phyloP scores from a whole-genome alignment of 2,329 filamentous ascomycete genomes.

The Diplodia intermedia region DNA sequence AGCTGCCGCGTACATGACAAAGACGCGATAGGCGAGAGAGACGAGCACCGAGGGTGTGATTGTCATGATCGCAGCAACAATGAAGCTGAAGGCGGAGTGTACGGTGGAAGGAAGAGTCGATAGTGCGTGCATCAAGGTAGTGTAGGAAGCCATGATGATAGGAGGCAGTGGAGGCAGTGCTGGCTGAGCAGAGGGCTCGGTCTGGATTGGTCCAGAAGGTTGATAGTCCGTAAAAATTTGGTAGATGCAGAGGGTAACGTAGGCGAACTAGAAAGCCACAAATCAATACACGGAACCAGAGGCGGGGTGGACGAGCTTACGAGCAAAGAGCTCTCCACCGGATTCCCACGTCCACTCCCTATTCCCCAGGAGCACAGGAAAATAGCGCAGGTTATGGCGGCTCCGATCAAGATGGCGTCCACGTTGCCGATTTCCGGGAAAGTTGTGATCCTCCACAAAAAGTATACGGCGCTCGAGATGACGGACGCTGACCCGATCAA shows the following conservation, averaged over 20 bases:
- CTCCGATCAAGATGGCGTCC: conserved; percentile 90
- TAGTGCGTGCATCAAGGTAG: conserved; percentile 83
- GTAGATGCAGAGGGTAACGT: conserved; percentile 97
- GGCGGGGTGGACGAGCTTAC: conserved; percentile 41
- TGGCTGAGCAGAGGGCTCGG: conserved; percentile 67
- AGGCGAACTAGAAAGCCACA: conserved; percentile 70
- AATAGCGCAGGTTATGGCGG: conserved; percentile 88
- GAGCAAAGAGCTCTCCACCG: conserved; percentile 90
- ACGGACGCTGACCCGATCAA: conserved; percentile 87
- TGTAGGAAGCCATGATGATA: conserved; percentile 98
- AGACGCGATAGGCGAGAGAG: conserved; percentile 88
- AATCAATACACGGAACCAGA: not conserved
- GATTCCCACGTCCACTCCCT: conserved; percentile 89
- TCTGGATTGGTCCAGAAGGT: conserved; percentile 69
- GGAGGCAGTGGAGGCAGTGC: conserved; percentile 96
- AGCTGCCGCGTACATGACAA: conserved; percentile 94
- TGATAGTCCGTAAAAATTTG: conserved; percentile 99
- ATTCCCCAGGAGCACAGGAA: conserved; percentile 95
- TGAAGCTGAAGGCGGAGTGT: conserved; percentile 82
- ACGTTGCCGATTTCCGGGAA: conserved; percentile 94
- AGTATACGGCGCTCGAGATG: conserved; percentile 93
- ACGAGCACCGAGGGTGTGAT: conserved; percentile 97
- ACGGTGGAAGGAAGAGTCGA: conserved; percentile 83
- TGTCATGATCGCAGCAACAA: conserved; percentile 90
- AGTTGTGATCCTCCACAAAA: conserved; percentile 91